phyloP scores from a whole-genome alignment of 352 stramenopile species.

The Peronosclerospora sorghi region DNA sequence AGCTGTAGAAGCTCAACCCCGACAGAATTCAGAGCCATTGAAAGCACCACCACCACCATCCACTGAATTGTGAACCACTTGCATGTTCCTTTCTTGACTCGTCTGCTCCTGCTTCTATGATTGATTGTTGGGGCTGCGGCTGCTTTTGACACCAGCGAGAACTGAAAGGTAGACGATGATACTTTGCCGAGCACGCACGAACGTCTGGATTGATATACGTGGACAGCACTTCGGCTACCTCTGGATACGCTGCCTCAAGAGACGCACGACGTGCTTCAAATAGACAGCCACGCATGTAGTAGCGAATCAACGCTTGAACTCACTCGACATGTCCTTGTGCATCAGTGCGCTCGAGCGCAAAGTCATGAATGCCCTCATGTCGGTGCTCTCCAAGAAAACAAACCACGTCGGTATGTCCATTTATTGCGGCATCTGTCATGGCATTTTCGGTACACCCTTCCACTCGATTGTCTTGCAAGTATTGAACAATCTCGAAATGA shows the following conservation, averaged over 20 bases:
- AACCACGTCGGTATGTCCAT: conserved; percentile 19
- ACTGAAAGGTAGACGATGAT: conserved; percentile 9
- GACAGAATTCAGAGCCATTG: conserved; percentile 14
- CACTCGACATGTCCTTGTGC: conserved; percentile 15
- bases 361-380: conserved; percentile 20
- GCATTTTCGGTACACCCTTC: conserved; percentile 28
- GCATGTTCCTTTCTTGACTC: conserved; percentile 3
- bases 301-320: conserved; percentile 22
- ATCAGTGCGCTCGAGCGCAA: conserved; percentile 18
- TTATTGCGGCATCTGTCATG: conserved; percentile 24
- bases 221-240: conserved; percentile 15
- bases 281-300: conserved; percentile 21
- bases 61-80: conserved; percentile 2
- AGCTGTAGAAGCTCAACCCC: too few relatives aligned
- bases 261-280: conserved; percentile 22
- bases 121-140: neutral
- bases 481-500: conserved; percentile 22
- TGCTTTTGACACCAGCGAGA: conserved; percentile 20
- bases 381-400: conserved; percentile 23
- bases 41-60: conserved; percentile 16
- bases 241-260: conserved; percentile 17
- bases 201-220: conserved; percentile 24
- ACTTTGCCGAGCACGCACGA: conserved; percentile 11
- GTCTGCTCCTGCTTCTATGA: neutral
- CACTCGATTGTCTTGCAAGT: conserved; percentile 21